Evolutionary conservation across 805 yeast species (phyloP), one percentile per base, ranked within the genome.

Genomic region (Teunomyces funiuensis): DNA sequence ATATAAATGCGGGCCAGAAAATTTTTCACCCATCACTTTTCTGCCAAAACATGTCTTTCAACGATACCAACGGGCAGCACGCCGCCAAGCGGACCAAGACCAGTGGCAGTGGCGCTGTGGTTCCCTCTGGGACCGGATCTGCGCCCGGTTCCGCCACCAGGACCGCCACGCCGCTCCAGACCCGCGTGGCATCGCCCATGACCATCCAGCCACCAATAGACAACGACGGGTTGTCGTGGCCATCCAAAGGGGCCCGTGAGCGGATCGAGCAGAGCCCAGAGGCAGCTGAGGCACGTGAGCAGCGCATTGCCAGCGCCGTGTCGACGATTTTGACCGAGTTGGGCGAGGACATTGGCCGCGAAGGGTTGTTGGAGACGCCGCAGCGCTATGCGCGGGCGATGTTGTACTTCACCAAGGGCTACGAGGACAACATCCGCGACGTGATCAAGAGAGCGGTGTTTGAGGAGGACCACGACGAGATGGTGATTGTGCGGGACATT

Each of bases 391-490:
- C 99, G 0, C 75, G 95, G 46, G 99, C 99, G 4, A 88, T 93
- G 95, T 74, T 93, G 33, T 91, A 74, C 57, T 88, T 93, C 73
- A 93, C 99, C 15, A 88, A 88, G 60, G 99, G 99, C 16, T 93
- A 93, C 59, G 96, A 91, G 65, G 96, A 90, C 52, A 90, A 89
- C 61, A 85, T 93, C 45, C 76, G 87, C 47, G 96, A 88, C 58
- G 96, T 89, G 19, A 85, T 93, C 57, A 91, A 93, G 55, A 76
- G 90, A 46, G 99, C 99, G 0, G 95, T 93, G 5, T 93, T 93
- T 54, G 97, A 93, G 61, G 98, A 93, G 61, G 96, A 93, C 60
- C 99, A 93, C 60, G 98, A 93, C 62, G 99, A 93, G 60, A 93
- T 93, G 98, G 98, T 93, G 36, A 90, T 93, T 49, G 99, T 93